Evolutionary conservation across 495 filamentous ascomycete species (phyloP).

Genomic region (Annulohypoxylon nitens): DNA sequence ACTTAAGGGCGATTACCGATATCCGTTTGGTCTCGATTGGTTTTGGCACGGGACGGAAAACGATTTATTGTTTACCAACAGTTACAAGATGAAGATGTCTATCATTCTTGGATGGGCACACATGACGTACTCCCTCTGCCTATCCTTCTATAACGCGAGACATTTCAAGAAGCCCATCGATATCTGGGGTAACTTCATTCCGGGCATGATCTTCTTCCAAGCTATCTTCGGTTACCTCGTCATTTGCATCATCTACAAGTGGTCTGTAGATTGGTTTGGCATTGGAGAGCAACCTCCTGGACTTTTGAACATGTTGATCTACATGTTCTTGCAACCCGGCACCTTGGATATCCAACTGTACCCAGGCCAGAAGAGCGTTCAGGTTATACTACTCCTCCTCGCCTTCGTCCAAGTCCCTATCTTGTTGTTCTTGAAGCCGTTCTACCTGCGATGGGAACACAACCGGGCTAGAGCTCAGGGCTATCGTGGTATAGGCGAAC

Average conservation of each 20-base stretch:
- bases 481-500: conserved; percentile 93
- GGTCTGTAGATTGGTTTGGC: conserved; percentile 88
- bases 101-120: conserved; percentile 96
- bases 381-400: conserved; percentile 83
- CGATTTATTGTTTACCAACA: conserved; percentile 92
- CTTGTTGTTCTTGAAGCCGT: conserved; percentile 93
- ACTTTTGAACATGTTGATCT: conserved; percentile 98
- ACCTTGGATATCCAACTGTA: conserved; percentile 79
- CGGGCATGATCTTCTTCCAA: conserved; percentile 99
- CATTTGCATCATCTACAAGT: conserved; percentile 95
- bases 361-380: conserved; percentile 77
- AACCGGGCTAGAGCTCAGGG: conserved; percentile 88
- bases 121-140: conserved; percentile 97
- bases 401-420: conserved; percentile 89
- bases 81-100: conserved; percentile 99
- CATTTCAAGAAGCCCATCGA: conserved; percentile 95
- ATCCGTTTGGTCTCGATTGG: conserved; percentile 97
- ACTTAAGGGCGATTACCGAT: conserved; percentile 79
- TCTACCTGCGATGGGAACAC: conserved; percentile 92
- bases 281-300: conserved; percentile 78
- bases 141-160: conserved; percentile 91
- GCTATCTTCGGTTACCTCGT: conserved; percentile 98
- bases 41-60: conserved; percentile 97
- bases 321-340: conserved; percentile 96
- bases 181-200: conserved; percentile 96